Evolutionary conservation across 129 eudicot species (phyloP), one percentile per base, ranked within the genome.

Genomic region (Chrysanthemum lavandulifolium): DNA sequence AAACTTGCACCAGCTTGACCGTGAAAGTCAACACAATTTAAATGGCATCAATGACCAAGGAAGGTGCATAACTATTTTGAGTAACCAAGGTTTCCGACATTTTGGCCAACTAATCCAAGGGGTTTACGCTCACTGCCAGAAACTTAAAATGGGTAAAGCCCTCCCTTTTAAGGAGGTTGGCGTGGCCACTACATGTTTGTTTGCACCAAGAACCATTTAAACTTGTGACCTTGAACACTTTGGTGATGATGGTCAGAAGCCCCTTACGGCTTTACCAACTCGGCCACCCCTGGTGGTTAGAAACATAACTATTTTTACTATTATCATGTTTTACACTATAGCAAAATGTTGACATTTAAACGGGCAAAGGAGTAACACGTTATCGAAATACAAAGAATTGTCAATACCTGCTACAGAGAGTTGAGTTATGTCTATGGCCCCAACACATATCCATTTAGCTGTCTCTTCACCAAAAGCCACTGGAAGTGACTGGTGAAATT

Each of bases 391-490:
- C 40, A 29, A 15, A 80, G 12, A 62, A 69, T 47, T 40, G 49
- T 25, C 80, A 65, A 65, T 83, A 90, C 97, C 96, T 67, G 97
- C 97, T 36, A 94, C 85, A 23, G 96, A 94, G 79, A 94, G 68
- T 77, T 88, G 96, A 84, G 97, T 90, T 68, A 94, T 78, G 85
- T 94, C 97, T 15, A 94, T 94, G 59, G 99, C 93, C 56, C 96
- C 99, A 79, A 94, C 97, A 61, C 99, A 90, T 74, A 90, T 94
- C 99, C 99, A 94, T 74, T 90, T 94, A 61, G 97, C 96, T 73
- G 94, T 72, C 81, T 94, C 99, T 57, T 84, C 54, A 60, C 99
- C 99, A 88, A 94, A 94, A 81, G 96, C 99, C 70, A 94, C 99
- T 0, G 96, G 99, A 77, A 94, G 87, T 33, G 99, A 94, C 97